A percentile compares a stretch with the other conserved stretches of the same genome.
Evolutionary conservation across 192 early-diverging fungal genomes (phyloP).

Genomic region (Helicostylum pulchrum): DNA sequence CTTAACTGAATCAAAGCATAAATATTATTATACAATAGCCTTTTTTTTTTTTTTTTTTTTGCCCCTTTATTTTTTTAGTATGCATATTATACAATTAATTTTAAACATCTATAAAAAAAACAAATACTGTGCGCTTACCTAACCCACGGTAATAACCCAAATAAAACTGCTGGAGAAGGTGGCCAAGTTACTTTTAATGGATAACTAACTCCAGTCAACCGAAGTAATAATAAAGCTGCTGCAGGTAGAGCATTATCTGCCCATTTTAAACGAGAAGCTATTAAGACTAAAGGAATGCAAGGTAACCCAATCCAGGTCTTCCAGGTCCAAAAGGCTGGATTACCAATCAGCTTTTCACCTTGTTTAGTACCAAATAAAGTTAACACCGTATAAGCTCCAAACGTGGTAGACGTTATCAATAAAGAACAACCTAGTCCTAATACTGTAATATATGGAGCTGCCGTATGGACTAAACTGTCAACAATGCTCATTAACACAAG

Average conservation of each 20-base stretch:
- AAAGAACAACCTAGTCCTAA: constrained; percentile 60
- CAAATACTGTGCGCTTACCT: constrained; percentile 28
- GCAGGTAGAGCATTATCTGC: constrained; percentile 59
- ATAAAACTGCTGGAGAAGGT: constrained; percentile 55
- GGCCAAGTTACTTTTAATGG: constrained; percentile 49
- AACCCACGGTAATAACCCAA: constrained; percentile 59
- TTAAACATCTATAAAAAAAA: not conserved
- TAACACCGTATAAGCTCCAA: constrained; percentile 66
- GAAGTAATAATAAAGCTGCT: constrained; percentile 53
- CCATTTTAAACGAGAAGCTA: constrained; percentile 56
- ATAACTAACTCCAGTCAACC: constrained; percentile 35
- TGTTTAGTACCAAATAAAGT: constrained; percentile 62
- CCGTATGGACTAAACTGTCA: constrained; percentile 52
- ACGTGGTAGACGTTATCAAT: constrained; percentile 61
- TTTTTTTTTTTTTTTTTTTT: not conserved
- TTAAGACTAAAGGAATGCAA: constrained; percentile 50
- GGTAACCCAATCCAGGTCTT: constrained; percentile 58
- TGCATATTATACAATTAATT: not conserved
- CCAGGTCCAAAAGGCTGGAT: constrained; percentile 57
- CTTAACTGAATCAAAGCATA: constrained; percentile 1
- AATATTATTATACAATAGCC: constrained; percentile 8
- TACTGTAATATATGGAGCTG: constrained; percentile 60
- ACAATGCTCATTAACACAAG: constrained; percentile 50
- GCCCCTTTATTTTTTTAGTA: not conserved
- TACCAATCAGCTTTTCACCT: constrained; percentile 55